Base-by-base conservation (phyloP, 2,329 filamentous ascomycete species). In the Aureobasidium sp. region DNA sequence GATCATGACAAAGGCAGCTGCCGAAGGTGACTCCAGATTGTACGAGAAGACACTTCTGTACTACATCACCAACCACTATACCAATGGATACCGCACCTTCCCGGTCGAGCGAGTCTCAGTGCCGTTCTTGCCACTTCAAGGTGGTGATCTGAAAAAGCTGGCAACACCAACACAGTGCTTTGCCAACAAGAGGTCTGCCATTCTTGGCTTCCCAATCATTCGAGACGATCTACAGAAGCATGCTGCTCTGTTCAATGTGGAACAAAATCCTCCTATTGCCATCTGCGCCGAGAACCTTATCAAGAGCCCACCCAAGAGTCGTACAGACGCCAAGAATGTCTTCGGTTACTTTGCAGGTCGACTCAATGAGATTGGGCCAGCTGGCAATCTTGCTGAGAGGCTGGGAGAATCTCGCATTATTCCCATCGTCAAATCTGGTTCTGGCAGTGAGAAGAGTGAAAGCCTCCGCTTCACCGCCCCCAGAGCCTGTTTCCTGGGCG, bases 291-390 rank as follows among this genome's bases (percentile, higher is more conserved):
- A 88, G 44, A 82, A 84, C 30, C 77, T 99, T 44, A 77, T 93
- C 32, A 81, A 82, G 34, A 83, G 82, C 3, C 91, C 92, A 36
- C 93, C 94, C 1, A 79, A 80, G 61, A 86, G 82, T 42, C 80
- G 82, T 27, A 74, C 77, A 8, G 84, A 87, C 62, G 94, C 93
- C 0, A 81, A 84, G 44, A 80, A 81, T 3, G 73, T 95, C 6
- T 99, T 97, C 69, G 81, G 83, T 44, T 99, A 99, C 72, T 88
- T 99, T 68, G 85, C 90, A 6, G 84, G 84, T 59, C 86, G 94
- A 29, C 77, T 92, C 5, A 81, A 81, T 7, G 92, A 97, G 66
- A 78, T 97, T 34, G 84, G 83, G 36, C 67, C 71, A 2, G 74
- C 75, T 25, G 81, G 82, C 4, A 79, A 80, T 61, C 81, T 83